Evolutionary conservation across 2,329 filamentous ascomycete genomes (phyloP).

Genomic region (Aureobasidium subglaciale): DNA sequence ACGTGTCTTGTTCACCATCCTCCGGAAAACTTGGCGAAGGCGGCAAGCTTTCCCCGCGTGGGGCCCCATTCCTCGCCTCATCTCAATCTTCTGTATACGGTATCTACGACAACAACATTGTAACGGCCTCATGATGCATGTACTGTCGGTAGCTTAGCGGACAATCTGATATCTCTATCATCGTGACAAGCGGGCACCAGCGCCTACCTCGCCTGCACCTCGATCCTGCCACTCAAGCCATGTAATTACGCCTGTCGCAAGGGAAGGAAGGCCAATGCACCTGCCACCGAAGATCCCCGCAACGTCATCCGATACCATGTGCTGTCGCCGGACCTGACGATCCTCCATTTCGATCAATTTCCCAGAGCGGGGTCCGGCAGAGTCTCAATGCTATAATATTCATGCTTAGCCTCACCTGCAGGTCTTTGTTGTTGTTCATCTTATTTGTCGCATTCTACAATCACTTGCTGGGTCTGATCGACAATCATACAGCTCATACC

Average conservation of each 20-base stretch:
- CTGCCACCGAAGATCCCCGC: slow-evolving; percentile 5
- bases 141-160: too few relatives aligned
- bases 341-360: background rate
- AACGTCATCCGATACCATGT: slow-evolving; percentile 13
- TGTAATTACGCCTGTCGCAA: background rate
- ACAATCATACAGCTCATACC: background rate
- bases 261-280: background rate
- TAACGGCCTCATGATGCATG: background rate
- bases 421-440: slow-evolving; percentile 1
- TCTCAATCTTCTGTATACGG: background rate
- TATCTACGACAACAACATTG: background rate
- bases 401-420: slow-evolving; percentile 2
- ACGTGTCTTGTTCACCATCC: background rate
- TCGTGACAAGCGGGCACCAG: background rate
- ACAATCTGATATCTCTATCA: too few relatives aligned
- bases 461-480: background rate
- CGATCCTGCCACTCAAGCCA: background rate
- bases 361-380: slow-evolving; percentile 11
- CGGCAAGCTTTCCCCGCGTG: slow-evolving; percentile 1
- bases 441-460: background rate
- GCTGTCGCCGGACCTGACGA: slow-evolving; percentile 7
- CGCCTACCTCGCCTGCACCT: too few relatives aligned
- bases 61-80: slow-evolving; percentile 5
- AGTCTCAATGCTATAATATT: background rate
- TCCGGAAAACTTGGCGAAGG: slow-evolving; percentile 7